phyloP scores from a whole-genome alignment of 805 yeast genomes.

The Candida oleophila region DNA sequence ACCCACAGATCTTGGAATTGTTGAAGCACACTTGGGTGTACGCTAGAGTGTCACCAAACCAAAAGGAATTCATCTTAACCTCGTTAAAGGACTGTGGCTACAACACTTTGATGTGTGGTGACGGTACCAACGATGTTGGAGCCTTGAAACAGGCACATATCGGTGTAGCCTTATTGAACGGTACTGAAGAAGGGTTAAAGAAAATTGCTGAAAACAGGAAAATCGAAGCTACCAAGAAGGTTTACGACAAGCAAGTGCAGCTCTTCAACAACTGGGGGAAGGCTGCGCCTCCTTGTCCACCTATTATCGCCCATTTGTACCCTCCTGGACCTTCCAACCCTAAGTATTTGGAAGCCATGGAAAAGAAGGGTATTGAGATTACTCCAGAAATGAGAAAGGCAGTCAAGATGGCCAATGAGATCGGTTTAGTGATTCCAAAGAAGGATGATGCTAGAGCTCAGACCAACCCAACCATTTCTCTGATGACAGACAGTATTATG shows the following conservation, averaged over 20 bases:
- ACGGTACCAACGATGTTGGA: constrained; percentile 99
- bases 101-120: constrained; percentile 98
- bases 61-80: constrained; percentile 86
- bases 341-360: constrained; percentile 79
- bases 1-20: constrained; percentile 66
- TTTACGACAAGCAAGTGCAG: constrained; percentile 83
- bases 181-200: constrained; percentile 91
- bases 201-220: constrained; percentile 81
- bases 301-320: constrained; percentile 85
- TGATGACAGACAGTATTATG: constrained; percentile 62
- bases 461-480: constrained; percentile 36
- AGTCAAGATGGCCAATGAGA: constrained; percentile 53
- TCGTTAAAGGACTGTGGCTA: constrained; percentile 86
- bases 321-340: constrained; percentile 97
- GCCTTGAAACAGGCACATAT: constrained; percentile 98
- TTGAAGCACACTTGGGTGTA: constrained; percentile 93
- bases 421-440: constrained; percentile 14
- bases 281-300: constrained; percentile 82
- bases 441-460: constrained; percentile 23
- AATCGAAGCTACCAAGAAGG: constrained; percentile 57
- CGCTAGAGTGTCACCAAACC: constrained; percentile 95
- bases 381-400: constrained; percentile 69
- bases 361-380: constrained; percentile 75
- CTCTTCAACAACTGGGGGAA: constrained; percentile 79
- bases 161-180: constrained; percentile 96